Conservation (phyloP, 2,329 filamentous ascomycete genomes). For the Colletotrichum godetiae region DNA sequence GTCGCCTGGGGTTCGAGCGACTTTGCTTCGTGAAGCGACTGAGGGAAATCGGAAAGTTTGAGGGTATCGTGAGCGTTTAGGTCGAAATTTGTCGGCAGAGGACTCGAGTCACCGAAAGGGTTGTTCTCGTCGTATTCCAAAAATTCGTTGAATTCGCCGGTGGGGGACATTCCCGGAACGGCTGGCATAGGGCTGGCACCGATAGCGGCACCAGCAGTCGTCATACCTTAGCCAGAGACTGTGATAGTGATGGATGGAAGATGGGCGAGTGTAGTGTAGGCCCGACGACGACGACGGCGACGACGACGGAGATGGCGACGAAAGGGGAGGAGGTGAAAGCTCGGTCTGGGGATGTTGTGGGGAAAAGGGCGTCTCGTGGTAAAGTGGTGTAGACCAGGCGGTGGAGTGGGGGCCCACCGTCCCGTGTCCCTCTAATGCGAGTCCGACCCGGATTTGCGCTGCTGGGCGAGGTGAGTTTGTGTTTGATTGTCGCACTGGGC, state of each 20-base stretch:
- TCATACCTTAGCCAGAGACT: conserved; percentile 36
- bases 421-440: conserved; percentile 33
- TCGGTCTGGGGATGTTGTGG: conserved; percentile 37
- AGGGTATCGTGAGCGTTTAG: conserved; percentile 52
- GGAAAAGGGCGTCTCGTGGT: conserved; percentile 36
- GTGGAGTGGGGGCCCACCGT: conserved; percentile 36
- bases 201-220: conserved; percentile 38
- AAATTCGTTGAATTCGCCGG: conserved; percentile 45
- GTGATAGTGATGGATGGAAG: conserved; percentile 16
- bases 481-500: conserved; percentile 29
- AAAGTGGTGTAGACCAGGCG: conserved; percentile 35
- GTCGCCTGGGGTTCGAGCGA: conserved; percentile 33
- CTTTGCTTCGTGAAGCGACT: conserved; percentile 31
- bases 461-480: background rate
- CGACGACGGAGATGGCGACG: conserved; percentile 29
- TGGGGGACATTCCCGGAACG: conserved; percentile 48
- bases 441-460: conserved; percentile 24
- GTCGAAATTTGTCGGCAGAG: conserved; percentile 43
- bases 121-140: conserved; percentile 51
- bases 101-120: conserved; percentile 45
- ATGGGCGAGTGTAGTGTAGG: conserved; percentile 4
- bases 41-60: conserved; percentile 44
- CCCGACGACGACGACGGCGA: conserved; percentile 21
- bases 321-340: conserved; percentile 35
- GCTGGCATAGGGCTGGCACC: conserved; percentile 52